Conservation (phyloP, 1,284 basidiomycete genomes). For the Apiotrichum brassicae region DNA sequence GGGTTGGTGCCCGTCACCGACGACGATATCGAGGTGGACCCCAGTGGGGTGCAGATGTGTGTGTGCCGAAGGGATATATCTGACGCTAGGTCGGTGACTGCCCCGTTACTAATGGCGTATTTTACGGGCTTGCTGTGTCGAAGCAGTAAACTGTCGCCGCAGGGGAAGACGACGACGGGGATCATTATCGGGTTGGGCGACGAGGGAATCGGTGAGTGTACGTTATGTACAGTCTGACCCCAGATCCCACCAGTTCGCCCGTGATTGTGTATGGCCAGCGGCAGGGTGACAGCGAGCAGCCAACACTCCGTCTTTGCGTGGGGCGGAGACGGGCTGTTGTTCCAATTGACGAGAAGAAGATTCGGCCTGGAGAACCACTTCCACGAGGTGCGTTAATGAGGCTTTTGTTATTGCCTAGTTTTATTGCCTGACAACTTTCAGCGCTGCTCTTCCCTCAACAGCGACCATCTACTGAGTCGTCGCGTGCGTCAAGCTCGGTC, state of each 20-base stretch:
- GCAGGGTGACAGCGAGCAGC: background rate
- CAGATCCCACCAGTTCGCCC: background rate
- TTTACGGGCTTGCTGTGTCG: conserved; percentile 36
- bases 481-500: too few species aligned
- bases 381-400: conserved; percentile 32
- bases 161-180: conserved; percentile 32
- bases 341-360: conserved; percentile 27
- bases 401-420: background rate
- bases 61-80: background rate
- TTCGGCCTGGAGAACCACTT: conserved; percentile 45
- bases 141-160: conserved; percentile 18
- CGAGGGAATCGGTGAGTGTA: conserved; percentile 25
- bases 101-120: conserved; percentile 33
- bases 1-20: conserved; percentile 30
- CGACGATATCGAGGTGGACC: conserved; percentile 33
- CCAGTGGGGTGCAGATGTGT: conserved; percentile 33
- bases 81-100: conserved; percentile 23
- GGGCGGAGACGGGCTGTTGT: conserved; percentile 25
- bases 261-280: conserved; percentile 18
- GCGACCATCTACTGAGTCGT: too few species aligned
- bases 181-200: conserved; percentile 42
- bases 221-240: background rate
- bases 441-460: conserved; percentile 34
- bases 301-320: conserved; percentile 27
- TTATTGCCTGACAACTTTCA: too few species aligned